Evolutionary conservation across 73 alveolate genomes (phyloP), one percentile per base, ranked within the genome.

Genomic region (Paramecium primaurelia): DNA sequence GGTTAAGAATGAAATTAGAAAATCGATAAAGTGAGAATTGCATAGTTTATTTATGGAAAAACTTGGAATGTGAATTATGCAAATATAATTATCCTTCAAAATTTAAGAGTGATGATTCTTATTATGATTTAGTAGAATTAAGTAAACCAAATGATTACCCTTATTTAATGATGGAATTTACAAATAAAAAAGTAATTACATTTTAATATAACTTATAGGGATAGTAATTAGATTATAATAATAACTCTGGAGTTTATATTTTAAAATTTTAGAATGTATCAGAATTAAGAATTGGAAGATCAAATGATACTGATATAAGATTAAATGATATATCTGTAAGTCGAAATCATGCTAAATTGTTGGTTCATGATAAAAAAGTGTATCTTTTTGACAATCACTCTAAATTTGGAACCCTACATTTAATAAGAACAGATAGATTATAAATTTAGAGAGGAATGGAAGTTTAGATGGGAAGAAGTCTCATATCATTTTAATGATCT

Each of bases 1-100:
- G 97, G 97, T 93, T 94, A 4, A 95, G 93, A 71, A 88, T 92
- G 51, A 94, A 94, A 59, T 75, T 92, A 68, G 93, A 92, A 20
- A 87, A 40, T 84, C 75, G 92, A 69, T 92, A 94, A 71, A 92
- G 93, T n/a, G 69, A 94, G 22, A 32, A 45, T 77, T 37, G 97
- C 83, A 59, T 71, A 69, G 80, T 89, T 96, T 32, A 93, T 71
- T 36, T 87, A n/a, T 92, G 97, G 95, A 94, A 94, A 77, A 71
- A 87, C 54, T 92, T 94, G 26, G 97, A 94, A 37, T 94, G 97
- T 38, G 97, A 94, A 47, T 71, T 94, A 14, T 94, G 97, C 94
- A 94, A 94, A 71, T 86, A 94, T 37, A 83, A 83, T 28, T 92
- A 77, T 60, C 95, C 92, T 14, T 71, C 86, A 38, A 59, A 58